phyloP scores from a whole-genome alignment of 2,329 filamentous ascomycete genomes.

The Botrytis squamosa region DNA sequence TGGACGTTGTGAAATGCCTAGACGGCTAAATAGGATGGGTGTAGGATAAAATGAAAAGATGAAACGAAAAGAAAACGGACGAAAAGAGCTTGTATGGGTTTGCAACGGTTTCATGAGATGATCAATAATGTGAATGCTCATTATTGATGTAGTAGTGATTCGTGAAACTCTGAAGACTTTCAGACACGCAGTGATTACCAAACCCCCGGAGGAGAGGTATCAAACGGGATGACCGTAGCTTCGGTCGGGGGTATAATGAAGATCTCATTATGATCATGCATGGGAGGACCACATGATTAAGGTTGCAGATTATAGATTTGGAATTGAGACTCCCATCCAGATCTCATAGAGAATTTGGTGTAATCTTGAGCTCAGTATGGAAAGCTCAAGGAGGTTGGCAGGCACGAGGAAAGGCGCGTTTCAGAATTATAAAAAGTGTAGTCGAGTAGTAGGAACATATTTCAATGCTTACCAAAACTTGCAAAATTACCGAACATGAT shows the following conservation, averaged over 20 bases:
- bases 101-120: not conserved
- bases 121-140: constrained; percentile 1
- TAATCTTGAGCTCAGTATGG: not conserved
- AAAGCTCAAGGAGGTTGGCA: not conserved
- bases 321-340: not conserved
- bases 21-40: not conserved
- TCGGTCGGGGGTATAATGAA: not conserved
- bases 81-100: not conserved
- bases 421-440: not conserved
- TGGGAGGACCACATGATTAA: not conserved
- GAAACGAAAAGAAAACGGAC: not conserved
- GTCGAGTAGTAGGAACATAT: not conserved
- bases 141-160: not conserved
- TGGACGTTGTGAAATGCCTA: not conserved
- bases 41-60: not conserved
- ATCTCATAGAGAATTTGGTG: not conserved
- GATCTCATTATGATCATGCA: not conserved
- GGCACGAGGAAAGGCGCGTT: not conserved
- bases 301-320: not conserved
- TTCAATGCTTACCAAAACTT: constrained; percentile 22
- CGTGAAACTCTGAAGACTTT: not conserved
- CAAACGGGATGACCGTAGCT: not conserved
- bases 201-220: not conserved
- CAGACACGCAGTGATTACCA: not conserved
- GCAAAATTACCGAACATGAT: constrained; percentile 21